These are phyloP conservation scores for Fusarium sp. DNA, from an alignment of 2,329 filamentous ascomycete species.

Conservation along the genomic window DNA sequence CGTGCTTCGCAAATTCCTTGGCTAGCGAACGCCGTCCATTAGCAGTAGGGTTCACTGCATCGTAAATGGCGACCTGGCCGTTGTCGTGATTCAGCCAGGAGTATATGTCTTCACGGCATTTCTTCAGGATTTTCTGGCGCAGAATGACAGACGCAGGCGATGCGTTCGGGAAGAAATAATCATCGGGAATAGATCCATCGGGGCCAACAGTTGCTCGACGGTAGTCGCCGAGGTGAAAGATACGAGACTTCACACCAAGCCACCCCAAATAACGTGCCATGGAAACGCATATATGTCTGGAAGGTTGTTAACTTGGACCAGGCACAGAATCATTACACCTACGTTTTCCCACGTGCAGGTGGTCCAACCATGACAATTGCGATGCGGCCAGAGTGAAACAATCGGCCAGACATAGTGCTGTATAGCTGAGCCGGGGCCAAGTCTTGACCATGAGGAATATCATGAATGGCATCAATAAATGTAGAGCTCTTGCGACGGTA, in stretches of 20 bases:
- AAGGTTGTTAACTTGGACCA: conserved; percentile 27
- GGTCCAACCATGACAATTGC: conserved; percentile 97
- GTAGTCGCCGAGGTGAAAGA: conserved; percentile 98
- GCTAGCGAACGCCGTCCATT: conserved; percentile 84
- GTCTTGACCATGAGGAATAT: conserved; percentile 81
- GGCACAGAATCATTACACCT: conserved; percentile 48
- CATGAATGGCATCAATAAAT: conserved; percentile 97
- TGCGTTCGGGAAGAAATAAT: conserved; percentile 97
- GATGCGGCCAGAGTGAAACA: conserved; percentile 97
- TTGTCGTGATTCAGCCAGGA: conserved; percentile 97
- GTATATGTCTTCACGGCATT: conserved; percentile 96
- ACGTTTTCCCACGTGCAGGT: conserved; percentile 95
- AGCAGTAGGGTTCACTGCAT: conserved; percentile 93
- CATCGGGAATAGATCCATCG: conserved; percentile 86
- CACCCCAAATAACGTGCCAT: conserved; percentile 94
- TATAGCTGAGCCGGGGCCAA: conserved; percentile 97
- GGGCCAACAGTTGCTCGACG: conserved; percentile 88
- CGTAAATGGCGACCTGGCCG: conserved; percentile 97
- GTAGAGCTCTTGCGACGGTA: conserved; percentile 94
- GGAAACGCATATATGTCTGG: conserved; percentile 91
- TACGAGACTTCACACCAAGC: conserved; percentile 97
- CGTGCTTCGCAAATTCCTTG: conserved; percentile 97
- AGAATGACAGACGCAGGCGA: conserved; percentile 92
- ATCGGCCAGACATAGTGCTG: conserved; percentile 94
- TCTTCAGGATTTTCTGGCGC: conserved; percentile 96